Conservation (phyloP, 805 yeast genomes). For the Saccharomycopsis fibuligera region DNA sequence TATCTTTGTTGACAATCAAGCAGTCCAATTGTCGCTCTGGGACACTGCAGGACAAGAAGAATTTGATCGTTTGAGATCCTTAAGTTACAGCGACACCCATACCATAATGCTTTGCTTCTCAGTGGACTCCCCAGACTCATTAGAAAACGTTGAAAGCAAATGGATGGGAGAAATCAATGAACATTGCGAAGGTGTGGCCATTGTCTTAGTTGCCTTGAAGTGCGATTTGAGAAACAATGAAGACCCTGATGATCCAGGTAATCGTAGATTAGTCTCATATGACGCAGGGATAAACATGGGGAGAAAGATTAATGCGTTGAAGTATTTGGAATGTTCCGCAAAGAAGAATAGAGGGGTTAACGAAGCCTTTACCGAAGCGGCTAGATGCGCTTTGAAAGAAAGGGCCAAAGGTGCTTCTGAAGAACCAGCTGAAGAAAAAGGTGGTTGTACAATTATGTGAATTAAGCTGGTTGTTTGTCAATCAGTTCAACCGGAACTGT, state of each 20-base stretch:
- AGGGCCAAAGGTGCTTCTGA: constrained; percentile 69
- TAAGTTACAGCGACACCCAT: constrained; percentile 92
- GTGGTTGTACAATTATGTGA: constrained; percentile 38
- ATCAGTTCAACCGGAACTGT: no score
- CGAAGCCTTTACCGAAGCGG: constrained; percentile 98
- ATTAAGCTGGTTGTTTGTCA: no score
- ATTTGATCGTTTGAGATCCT: constrained; percentile 86
- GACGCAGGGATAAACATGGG: constrained; percentile 95
- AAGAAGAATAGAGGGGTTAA: constrained; percentile 97
- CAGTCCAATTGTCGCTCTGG: constrained; percentile 90
- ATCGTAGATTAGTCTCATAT: constrained; percentile 59
- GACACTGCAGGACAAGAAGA: constrained; percentile 99
- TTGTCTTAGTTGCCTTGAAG: constrained; percentile 88
- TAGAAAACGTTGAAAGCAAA: constrained; percentile 89
- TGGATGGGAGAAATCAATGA: constrained; percentile 98
- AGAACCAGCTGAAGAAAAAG: constrained; percentile 30
- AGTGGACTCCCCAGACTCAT: constrained; percentile 88
- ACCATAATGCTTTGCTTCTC: constrained; percentile 95
- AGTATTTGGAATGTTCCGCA: constrained; percentile 95
- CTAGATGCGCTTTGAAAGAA: constrained; percentile 90
- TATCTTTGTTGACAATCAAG: constrained; percentile 89
- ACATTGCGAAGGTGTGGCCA: constrained; percentile 93
- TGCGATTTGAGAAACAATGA: constrained; percentile 82
- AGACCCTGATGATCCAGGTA: constrained; percentile 34
- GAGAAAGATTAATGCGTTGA: constrained; percentile 84